Conservation (phyloP, 2,329 filamentous ascomycete genomes). For the Phialophora macrospora region DNA sequence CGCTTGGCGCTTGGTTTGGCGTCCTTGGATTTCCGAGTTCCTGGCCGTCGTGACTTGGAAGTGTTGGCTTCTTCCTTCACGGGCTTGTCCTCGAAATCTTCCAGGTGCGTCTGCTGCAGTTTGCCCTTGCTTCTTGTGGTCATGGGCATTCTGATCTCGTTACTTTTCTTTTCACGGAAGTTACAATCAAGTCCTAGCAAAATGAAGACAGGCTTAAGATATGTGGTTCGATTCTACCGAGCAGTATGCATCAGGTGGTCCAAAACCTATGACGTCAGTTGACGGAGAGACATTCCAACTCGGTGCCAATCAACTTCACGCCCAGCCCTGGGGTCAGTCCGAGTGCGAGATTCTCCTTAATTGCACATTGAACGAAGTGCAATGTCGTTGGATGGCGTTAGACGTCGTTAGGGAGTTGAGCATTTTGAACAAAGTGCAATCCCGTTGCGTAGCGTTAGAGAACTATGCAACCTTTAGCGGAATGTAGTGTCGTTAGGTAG, state of each 20-base stretch:
- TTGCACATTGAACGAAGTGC: neutral
- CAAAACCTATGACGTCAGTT: neutral
- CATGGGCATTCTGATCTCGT: constrained; percentile 14
- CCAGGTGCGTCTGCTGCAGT: constrained; percentile 23
- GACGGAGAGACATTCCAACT: neutral
- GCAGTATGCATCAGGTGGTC: neutral
- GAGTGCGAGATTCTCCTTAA: no score
- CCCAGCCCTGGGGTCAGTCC: no score
- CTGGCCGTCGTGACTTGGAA: constrained; percentile 2
- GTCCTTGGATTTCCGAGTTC: constrained; percentile 9
- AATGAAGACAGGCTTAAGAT: neutral
- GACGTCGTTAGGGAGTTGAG: neutral
- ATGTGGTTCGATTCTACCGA: neutral
- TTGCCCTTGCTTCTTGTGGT: constrained; percentile 27
- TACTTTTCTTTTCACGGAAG: neutral
- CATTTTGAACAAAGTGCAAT: neutral
- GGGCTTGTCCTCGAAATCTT: constrained; percentile 19
- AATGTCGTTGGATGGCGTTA: neutral
- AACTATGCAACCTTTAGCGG: neutral
- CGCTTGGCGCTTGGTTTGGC: neutral
- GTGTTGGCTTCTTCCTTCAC: constrained; percentile 1
- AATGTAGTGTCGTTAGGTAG: neutral
- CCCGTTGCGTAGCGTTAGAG: neutral
- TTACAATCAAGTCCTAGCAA: neutral
- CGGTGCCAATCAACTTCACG: no score